phyloP scores from a whole-genome alignment of 495 filamentous ascomycete genomes.

The Tuber umbilicatum region DNA sequence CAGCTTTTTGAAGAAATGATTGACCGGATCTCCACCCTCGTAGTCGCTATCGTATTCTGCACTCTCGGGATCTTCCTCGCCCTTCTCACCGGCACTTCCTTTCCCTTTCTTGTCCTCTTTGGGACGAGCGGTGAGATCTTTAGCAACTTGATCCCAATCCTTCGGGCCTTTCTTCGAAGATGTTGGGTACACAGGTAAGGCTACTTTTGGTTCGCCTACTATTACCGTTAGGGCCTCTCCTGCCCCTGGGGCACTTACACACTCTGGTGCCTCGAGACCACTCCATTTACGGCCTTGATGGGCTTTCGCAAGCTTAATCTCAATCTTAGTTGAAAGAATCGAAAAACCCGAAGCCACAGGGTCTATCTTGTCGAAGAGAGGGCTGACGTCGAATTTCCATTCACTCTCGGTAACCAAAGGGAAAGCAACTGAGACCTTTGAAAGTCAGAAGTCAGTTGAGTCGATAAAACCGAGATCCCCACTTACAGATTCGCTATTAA shows the following conservation, averaged over 20 bases:
- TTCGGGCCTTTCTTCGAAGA: constrained; percentile 78
- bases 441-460: constrained; percentile 27
- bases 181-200: constrained; percentile 70
- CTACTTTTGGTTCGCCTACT: constrained; percentile 15
- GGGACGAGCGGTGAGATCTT: constrained; percentile 51
- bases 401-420: constrained; percentile 53
- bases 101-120: constrained; percentile 39
- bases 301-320: constrained; percentile 67
- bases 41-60: constrained; percentile 55
- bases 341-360: constrained; percentile 53
- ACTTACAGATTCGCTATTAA: constrained; percentile 44
- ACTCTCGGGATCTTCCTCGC: constrained; percentile 43
- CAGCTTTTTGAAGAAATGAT: constrained; percentile 84
- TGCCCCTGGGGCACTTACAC: constrained; percentile 20
- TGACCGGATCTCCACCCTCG: constrained; percentile 62
- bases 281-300: constrained; percentile 68
- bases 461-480: background rate
- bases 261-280: constrained; percentile 54
- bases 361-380: constrained; percentile 63
- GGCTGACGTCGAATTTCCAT: constrained; percentile 63
- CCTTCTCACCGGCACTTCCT: constrained; percentile 28
- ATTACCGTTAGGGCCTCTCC: constrained; percentile 8
- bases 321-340: constrained; percentile 75
- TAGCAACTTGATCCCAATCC: constrained; percentile 81
- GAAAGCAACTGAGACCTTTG: constrained; percentile 59